A percentile compares a stretch with the other conserved stretches of the same genome.
Evolutionary conservation across 176 grass and related monocot species (phyloP).

Genomic region (Oryza officinalis): DNA sequence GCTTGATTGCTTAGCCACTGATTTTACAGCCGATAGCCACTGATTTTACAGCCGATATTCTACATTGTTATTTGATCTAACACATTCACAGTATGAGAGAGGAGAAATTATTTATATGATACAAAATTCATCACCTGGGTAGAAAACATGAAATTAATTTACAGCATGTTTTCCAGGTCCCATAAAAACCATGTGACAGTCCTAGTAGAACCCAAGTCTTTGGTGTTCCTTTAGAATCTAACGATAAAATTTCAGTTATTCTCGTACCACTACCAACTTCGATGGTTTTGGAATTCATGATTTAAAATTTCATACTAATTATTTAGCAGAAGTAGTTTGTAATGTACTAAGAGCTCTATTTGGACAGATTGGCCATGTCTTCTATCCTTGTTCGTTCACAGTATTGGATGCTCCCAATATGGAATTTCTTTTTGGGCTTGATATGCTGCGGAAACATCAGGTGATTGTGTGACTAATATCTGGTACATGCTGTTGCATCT

Average conservation of each 20-base stretch:
- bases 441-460: slow-evolving; percentile 99
- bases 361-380: slow-evolving; percentile 76
- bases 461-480: slow-evolving; percentile 51
- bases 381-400: slow-evolving; percentile 96
- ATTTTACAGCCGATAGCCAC: slow-evolving; percentile 19
- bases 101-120: background rate
- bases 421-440: slow-evolving; percentile 99
- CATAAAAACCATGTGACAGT: background rate
- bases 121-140: slow-evolving; percentile 3
- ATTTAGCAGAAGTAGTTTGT: background rate
- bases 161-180: background rate
- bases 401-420: slow-evolving; percentile 97
- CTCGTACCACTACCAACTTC: background rate
- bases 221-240: background rate
- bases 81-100: slow-evolving; percentile 4
- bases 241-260: background rate
- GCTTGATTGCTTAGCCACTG: slow-evolving; percentile 19
- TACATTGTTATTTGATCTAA: slow-evolving; percentile 12
- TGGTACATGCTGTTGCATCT: slow-evolving; percentile 11
- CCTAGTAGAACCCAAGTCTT: slow-evolving; percentile 18
- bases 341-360: slow-evolving; percentile 9
- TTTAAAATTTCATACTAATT: background rate
- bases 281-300: background rate
- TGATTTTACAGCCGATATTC: too few relatives aligned
- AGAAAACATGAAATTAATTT: slow-evolving; percentile 4